Conservation (phyloP, 768 basidiomycete genomes). For the Strobilomyces confusus region DNA sequence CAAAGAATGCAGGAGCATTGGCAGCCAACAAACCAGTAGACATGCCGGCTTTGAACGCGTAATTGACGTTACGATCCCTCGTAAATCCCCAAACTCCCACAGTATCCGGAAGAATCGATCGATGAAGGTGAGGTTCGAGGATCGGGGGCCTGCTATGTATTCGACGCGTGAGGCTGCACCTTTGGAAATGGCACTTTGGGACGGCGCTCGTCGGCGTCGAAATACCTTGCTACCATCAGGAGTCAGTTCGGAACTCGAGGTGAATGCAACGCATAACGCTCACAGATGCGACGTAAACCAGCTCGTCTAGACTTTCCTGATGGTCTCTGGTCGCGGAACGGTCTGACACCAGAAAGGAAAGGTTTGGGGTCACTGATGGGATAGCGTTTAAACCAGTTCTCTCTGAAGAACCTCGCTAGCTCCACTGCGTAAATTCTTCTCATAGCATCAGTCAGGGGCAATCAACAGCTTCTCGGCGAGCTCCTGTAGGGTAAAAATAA, state of each 20-base stretch:
- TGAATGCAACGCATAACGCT: slow-evolving; percentile 12
- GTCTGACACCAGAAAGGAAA: slow-evolving; percentile 20
- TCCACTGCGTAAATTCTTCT: slow-evolving; percentile 71
- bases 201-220: slow-evolving; percentile 45
- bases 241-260: slow-evolving; percentile 8
- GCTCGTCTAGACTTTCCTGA: slow-evolving; percentile 16
- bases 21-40: slow-evolving; percentile 78
- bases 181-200: slow-evolving; percentile 73
- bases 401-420: slow-evolving; percentile 37
- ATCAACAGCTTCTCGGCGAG: slow-evolving; percentile 83
- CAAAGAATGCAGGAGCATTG: slow-evolving; percentile 89
- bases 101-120: slow-evolving; percentile 64
- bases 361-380: slow-evolving; percentile 22
- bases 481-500: slow-evolving; percentile 95
- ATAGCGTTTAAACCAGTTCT: slow-evolving; percentile 40
- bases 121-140: slow-evolving; percentile 50
- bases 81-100: slow-evolving; percentile 64
- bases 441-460: slow-evolving; percentile 80
- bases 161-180: slow-evolving; percentile 75
- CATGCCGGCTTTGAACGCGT: slow-evolving; percentile 84
- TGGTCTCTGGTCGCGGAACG: slow-evolving; percentile 10
- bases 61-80: slow-evolving; percentile 74
- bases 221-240: slow-evolving; percentile 42
- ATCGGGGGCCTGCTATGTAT: slow-evolving; percentile 79
- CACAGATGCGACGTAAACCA: slow-evolving; percentile 41